A percentile compares a stretch with the other conserved stretches of the same genome.
phyloP scores from a whole-genome alignment of 768 basidiomycete species.

The Cyclocybe cylindracea region DNA sequence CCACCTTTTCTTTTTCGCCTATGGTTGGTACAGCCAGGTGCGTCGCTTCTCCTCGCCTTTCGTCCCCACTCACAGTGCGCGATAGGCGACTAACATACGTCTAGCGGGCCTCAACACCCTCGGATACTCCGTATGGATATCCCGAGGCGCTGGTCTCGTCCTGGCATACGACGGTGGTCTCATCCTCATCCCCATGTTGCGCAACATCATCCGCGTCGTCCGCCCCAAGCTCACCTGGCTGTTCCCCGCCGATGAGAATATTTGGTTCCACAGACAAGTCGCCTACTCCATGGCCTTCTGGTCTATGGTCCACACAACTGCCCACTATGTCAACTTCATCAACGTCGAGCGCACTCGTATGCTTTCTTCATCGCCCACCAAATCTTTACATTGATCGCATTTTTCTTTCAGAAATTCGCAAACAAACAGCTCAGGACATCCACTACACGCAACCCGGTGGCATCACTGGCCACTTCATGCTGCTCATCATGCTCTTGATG shows the following conservation, averaged over 20 bases:
- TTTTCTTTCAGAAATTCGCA: constrained; percentile 68
- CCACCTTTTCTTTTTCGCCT: constrained; percentile 73
- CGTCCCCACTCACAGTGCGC: neutral
- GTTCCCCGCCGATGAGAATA: constrained; percentile 92
- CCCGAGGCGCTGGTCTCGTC: constrained; percentile 89
- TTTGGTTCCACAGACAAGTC: constrained; percentile 95
- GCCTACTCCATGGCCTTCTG: constrained; percentile 95
- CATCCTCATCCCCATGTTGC: constrained; percentile 87
- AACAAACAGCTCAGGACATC: constrained; percentile 74
- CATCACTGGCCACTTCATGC: constrained; percentile 96
- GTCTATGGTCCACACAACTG: constrained; percentile 90
- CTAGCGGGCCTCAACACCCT: constrained; percentile 80
- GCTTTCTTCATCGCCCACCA: constrained; percentile 25
- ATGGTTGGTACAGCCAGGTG: constrained; percentile 91
- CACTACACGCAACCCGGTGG: constrained; percentile 89
- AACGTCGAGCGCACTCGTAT: constrained; percentile 86
- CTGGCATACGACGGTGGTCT: constrained; percentile 86
- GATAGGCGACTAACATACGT: constrained; percentile 57
- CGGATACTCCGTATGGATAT: constrained; percentile 84
- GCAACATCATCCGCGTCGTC: constrained; percentile 82
- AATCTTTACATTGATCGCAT: neutral
- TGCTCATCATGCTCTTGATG: constrained; percentile 90
- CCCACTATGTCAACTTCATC: constrained; percentile 93
- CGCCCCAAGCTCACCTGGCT: constrained; percentile 81
- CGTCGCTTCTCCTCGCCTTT: constrained; percentile 10